Conservation (phyloP, 441 rosid genomes). For the Brassica balearica region DNA sequence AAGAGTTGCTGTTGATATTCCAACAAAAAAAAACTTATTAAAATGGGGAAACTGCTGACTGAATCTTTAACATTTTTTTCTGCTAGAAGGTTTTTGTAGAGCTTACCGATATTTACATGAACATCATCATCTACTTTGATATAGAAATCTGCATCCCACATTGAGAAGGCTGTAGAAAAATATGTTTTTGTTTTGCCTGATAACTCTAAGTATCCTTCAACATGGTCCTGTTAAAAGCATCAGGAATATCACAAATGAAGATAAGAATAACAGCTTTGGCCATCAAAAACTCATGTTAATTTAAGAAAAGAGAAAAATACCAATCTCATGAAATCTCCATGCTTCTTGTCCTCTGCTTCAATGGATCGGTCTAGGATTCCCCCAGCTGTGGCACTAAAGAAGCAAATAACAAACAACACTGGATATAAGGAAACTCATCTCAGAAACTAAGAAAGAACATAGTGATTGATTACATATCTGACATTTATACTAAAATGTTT, state of each 20-base stretch:
- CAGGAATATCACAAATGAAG: not conserved
- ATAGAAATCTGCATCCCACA: constrained; percentile 91
- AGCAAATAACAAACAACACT: constrained; percentile 11
- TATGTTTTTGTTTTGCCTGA: constrained; percentile 71
- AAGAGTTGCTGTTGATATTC: constrained; percentile 72
- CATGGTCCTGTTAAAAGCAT: constrained; percentile 60
- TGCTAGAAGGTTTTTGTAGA: not conserved
- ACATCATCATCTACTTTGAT: constrained; percentile 92
- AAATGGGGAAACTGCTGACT: not conserved
- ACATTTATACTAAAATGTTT: not conserved
- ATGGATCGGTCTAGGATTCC: constrained; percentile 91
- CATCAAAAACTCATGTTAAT: not conserved
- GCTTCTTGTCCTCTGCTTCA: constrained; percentile 88
- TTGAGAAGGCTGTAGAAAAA: constrained; percentile 66
- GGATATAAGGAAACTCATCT: not conserved
- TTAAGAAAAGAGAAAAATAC: constrained; percentile 43
- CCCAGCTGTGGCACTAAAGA: constrained; percentile 77
- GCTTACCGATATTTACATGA: constrained; percentile 84
- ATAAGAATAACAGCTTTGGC: not conserved
- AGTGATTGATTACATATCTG: not conserved
- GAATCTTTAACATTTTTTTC: not conserved
- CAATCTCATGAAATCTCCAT: constrained; percentile 89
- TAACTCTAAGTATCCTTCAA: constrained; percentile 71
- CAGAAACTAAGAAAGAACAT: constrained; percentile 5
- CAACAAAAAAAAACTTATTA: not conserved